These are phyloP conservation scores for Colletotrichum paranaense DNA, from an alignment of 2,329 filamentous ascomycete genomes.

Conservation along the genomic window DNA sequence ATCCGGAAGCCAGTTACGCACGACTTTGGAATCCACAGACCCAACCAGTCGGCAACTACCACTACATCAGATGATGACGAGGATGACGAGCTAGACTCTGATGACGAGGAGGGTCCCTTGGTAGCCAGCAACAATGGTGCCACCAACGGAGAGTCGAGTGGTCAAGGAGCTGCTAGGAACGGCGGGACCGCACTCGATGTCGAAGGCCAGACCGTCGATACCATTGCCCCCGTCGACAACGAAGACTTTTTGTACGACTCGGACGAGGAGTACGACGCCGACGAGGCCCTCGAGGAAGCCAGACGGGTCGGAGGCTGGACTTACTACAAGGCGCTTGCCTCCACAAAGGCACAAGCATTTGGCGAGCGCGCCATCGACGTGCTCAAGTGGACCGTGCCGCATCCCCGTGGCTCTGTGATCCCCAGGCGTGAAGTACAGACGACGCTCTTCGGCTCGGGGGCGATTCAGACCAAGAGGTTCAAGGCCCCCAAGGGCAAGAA, in stretches of 20 bases:
- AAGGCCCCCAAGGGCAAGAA: constrained; percentile 85
- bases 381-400: constrained; percentile 64
- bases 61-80: constrained; percentile 84
- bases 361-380: constrained; percentile 55
- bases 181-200: constrained; percentile 67
- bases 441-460: constrained; percentile 63
- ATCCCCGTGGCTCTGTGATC: constrained; percentile 66
- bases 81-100: constrained; percentile 69
- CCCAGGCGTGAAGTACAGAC: constrained; percentile 66
- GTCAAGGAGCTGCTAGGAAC: constrained; percentile 49
- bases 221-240: constrained; percentile 63
- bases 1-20: constrained; percentile 93
- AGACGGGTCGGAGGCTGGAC: constrained; percentile 79
- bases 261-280: constrained; percentile 82
- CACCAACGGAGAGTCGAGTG: constrained; percentile 50
- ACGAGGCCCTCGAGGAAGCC: constrained; percentile 82
- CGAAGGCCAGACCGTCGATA: constrained; percentile 83
- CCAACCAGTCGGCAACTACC: constrained; percentile 78
- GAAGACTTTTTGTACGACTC: constrained; percentile 94
- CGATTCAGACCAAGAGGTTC: constrained; percentile 70
- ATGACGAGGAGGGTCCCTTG: constrained; percentile 46
- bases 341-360: constrained; percentile 55
- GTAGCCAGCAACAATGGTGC: constrained; percentile 16
- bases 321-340: constrained; percentile 73
- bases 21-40: constrained; percentile 89